Evolutionary conservation across 106 monocot genomes (phyloP), one percentile per base, ranked within the genome.

Genomic region (Amphibolis antarctica): DNA sequence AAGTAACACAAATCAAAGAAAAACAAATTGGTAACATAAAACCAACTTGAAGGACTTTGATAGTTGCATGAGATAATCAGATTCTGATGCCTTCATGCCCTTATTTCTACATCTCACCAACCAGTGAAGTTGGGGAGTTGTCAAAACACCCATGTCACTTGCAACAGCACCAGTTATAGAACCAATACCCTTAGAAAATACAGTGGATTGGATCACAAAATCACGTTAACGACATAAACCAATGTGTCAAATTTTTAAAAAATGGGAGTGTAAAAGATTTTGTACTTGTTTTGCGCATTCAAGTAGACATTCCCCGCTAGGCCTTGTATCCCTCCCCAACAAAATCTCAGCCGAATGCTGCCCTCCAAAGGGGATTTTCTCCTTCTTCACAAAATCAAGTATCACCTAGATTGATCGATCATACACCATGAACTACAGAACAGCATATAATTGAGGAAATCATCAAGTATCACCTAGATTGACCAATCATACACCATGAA

Each of bases 121-220:
- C 94, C 94, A 94, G 77, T 94, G 94, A 65, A 94, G 86, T 76
- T 94, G 89, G 25, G 94, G 89, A 12, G 94, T 94, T 42, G 94
- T 89, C 44, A 94, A 64, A 55, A 94, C 71, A 21, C 94, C 89
- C 94, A 94, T 86, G 63, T 94, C 79, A 55, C 83, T 23, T 72
- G 83, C 82, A 44, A 73, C 71, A 26, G 79, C 77, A 69, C 94
- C 86, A 78, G 84, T 64, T 36, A 94, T 74, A 54, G 79, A 55
- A 71, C 62, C 76, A 55, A 94, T 80, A 26, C 94, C 94, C 89
- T 94, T 15, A 56, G 12, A 26, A 13, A 56, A 56, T 14, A 56
- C 12, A 5, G 28, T 57, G 25, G 1, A 15, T 57, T 57, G 15
- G 28, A 17, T n/a, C n/a, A 26, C 14, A 25, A 57, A 57, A 57